Evolutionary conservation across 2,329 filamentous ascomycete genomes (phyloP), one percentile per base, ranked within the genome.

Genomic region (Colletotrichum trifolii): DNA sequence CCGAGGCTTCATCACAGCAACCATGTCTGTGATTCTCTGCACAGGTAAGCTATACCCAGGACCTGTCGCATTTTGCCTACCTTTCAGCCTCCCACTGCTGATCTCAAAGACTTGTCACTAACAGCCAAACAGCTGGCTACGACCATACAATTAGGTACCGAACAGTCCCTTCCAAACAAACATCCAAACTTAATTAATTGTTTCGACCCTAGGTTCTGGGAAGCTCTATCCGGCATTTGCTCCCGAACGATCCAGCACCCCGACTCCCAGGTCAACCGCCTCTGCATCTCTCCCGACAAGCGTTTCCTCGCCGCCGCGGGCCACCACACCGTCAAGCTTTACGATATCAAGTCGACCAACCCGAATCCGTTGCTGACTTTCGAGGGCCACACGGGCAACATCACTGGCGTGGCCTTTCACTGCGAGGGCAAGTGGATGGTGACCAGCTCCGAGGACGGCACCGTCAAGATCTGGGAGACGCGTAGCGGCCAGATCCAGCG

Each of bases 401-500:
- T 99, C 75, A 99, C 96, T 0, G 96, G 96, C 47, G 92, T 99
- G 50, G 94, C 94, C 10, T 99, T 99, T 76, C 96, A 99, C 78
- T 98, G 95, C 77, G 96, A 99, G 78, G 94, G 95, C 10, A 99
- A 99, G 81, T 99, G 96, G 96, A 97, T 99, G 92, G 96, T 98
- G 15, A 99, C 96, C 9, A 96, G 92, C 77, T 97, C 93, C 50
- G 96, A 99, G 78, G 96, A 99, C 75, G 93, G 94, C 72, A 97
- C 93, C 0, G 94, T 97, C 74, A 97, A 97, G 83, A 97, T 97
- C 69, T 97, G 94, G 94, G 95, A 97, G 76, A 97, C 94, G 6
- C 85, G 94, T 50, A 92, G 87, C 11, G 95, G 93, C 49, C 89
- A 87, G 63, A 89, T 98, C 59, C 96, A 99, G 79, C 88, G 96